phyloP scores from a whole-genome alignment of 352 stramenopile genomes.

The Pythium aristosporum region DNA sequence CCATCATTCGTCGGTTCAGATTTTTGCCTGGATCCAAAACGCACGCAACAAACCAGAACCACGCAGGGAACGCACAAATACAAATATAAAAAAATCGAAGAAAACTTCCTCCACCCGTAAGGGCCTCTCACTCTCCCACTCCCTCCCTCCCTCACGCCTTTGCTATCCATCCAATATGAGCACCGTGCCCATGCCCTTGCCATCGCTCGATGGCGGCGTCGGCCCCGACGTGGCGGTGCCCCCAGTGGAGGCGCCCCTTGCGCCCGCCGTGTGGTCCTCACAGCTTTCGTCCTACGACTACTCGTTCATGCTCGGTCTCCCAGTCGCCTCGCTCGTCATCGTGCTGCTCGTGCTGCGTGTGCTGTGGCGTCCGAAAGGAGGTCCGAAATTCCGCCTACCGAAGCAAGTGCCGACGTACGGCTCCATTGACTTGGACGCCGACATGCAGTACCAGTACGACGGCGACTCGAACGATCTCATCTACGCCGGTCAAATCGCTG shows the following conservation, averaged over 20 bases:
- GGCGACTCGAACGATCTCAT: conserved; percentile 81
- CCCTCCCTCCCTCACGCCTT: background rate
- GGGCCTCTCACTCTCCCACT: background rate
- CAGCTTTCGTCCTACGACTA: conserved; percentile 58
- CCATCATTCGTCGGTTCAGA: background rate
- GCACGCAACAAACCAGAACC: no score
- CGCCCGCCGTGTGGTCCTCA: conserved; percentile 54
- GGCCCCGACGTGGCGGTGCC: conserved; percentile 2
- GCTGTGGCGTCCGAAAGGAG: conserved; percentile 67
- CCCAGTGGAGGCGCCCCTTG: background rate
- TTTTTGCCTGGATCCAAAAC: background rate
- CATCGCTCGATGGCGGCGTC: conserved; percentile 2
- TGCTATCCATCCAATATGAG: conserved; percentile 1
- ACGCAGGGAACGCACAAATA: no score
- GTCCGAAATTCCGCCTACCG: conserved; percentile 76
- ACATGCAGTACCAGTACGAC: conserved; percentile 66
- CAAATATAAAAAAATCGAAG: conserved; percentile 8
- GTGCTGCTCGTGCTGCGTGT: conserved; percentile 66
- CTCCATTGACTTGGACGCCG: conserved; percentile 58
- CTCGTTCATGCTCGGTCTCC: conserved; percentile 62
- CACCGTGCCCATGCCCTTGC: background rate
- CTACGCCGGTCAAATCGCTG: conserved; percentile 75
- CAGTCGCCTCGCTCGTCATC: conserved; percentile 53
- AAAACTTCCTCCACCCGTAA: background rate
- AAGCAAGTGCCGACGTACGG: conserved; percentile 83